Evolutionary conservation across 2,329 filamentous ascomycete species (phyloP).

Genomic region (Colletotrichum musae): DNA sequence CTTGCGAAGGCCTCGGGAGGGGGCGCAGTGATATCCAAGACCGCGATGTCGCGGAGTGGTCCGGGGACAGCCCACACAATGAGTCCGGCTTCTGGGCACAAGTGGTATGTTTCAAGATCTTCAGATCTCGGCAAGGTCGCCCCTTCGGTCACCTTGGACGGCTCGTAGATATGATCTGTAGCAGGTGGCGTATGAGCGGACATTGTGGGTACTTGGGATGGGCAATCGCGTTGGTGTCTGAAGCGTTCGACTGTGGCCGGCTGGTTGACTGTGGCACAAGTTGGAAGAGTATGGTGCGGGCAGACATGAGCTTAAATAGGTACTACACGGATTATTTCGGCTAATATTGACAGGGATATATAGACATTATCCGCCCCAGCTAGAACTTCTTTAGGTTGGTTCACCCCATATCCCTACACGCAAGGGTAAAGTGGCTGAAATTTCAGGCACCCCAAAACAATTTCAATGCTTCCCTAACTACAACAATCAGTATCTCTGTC

Average conservation of each 20-base stretch:
- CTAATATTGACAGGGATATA: too few relatives aligned
- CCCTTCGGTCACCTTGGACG: constrained; percentile 21
- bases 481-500: constrained; percentile 25
- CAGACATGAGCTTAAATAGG: too few relatives aligned
- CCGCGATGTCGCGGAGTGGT: constrained; percentile 21
- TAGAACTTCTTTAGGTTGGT: too few relatives aligned
- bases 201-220: constrained; percentile 21
- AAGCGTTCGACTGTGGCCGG: constrained; percentile 20
- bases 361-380: too few relatives aligned
- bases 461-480: constrained; percentile 25
- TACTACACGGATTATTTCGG: too few relatives aligned
- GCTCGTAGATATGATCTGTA: constrained; percentile 25
- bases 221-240: constrained; percentile 21
- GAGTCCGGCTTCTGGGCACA: constrained; percentile 23
- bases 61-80: constrained; percentile 24
- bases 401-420: neutral
- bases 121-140: constrained; percentile 22
- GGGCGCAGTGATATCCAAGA: constrained; percentile 23
- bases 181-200: constrained; percentile 22
- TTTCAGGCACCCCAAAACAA: constrained; percentile 25
- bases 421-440: constrained; percentile 25
- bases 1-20: constrained; percentile 21
- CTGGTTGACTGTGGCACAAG: too few relatives aligned
- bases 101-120: constrained; percentile 26
- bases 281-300: too few relatives aligned